Evolutionary conservation across 2,329 filamentous ascomycete species (phyloP), one percentile per base, ranked within the genome.

Genomic region (Pseudocercospora musae): DNA sequence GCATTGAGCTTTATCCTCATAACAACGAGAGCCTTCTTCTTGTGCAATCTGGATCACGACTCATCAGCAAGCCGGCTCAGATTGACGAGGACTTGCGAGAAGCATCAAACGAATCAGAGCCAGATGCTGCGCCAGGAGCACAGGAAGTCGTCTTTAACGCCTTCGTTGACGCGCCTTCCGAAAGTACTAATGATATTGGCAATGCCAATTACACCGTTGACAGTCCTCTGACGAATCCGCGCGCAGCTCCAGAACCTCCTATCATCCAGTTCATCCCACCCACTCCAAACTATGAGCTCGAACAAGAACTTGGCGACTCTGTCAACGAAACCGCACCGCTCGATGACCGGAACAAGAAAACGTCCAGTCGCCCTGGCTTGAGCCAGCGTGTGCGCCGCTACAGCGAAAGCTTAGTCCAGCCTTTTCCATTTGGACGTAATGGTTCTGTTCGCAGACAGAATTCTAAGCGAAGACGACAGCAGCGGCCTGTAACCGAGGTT

Each of bases 21-120:
- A 85, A 86, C 72, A 89, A 88, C 66, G 77, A 84, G 48, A 87
- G 85, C 6, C 74, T 88, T 4, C 76, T 88, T n/a, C 74, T 88
- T n/a, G 83, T 89, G n/a, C 83, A 88, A 68, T 82, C 85, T 20
- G 63, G 62, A 25, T 58, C 57, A 37, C 59, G 48, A 11, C 50
- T 58, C 6, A 18, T 54, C 1, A 40, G 52, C 52, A 33, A 23
- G 52, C 29, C 52, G 8, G 27, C 52, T 4, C 52, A 33, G 18
- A 54, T 54, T 11, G 52, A 54, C 29, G 52, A 54, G 11, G 52
- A 40, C 15, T 13, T 44, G 18, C 57, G 62, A 42, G 58, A 58
- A 15, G 42, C 53, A 13, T 31, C 29, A 6, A 46, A 55, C 4
- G 49, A 50, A 40, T 40, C 48, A 21, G 53, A 53, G 20, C 46